Evolutionary conservation across 148 eudicot genomes (phyloP), one percentile per base, ranked within the genome.

Genomic region (Salicornia ramosissima): DNA sequence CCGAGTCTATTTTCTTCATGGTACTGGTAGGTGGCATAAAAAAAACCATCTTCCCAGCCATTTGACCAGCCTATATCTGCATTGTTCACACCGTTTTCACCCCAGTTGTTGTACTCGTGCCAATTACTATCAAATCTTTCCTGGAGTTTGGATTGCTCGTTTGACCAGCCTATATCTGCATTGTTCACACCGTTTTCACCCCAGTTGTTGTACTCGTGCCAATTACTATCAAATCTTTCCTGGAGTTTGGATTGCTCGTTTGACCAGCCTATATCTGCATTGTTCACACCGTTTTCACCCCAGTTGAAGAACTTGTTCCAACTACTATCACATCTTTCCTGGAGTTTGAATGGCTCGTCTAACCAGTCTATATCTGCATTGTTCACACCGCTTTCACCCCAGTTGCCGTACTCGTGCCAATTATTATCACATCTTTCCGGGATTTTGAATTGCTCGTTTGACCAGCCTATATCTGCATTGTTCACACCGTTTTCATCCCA

Each of bases 401-500:
- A 70, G 1, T 68, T 64, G 40, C 57, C 60, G 57, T 72, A 67
- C 24, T 29, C 42, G 69, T 59, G 70, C 53, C 60, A 50, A 28
- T n/a, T n/a, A n/a, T n/a, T n/a, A n/a, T n/a, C n/a, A n/a, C n/a
- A n/a, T n/a, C n/a, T n/a, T n/a, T n/a, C n/a, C n/a, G n/a, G n/a
- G n/a, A n/a, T n/a, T n/a, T n/a, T n/a, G n/a, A n/a, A n/a, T n/a
- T n/a, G n/a, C n/a, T n/a, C 88, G 8, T n/a, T 36, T 36, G 40
- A 36, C 4, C 34, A 49, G 6, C 16, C 22, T 22, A 22, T 50
- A 29, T 73, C 46, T 59, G 69, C 80, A 29, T 61, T 70, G 29
- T 72, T 75, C 56, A 67, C 56, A 12, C 39, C 55, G 24, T 73
- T 61, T 10, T 47, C 74, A 53, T 60, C 68, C 67, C 54, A 71